Conservation (phyloP, 441 rosid species). For the Brassica balearica region DNA sequence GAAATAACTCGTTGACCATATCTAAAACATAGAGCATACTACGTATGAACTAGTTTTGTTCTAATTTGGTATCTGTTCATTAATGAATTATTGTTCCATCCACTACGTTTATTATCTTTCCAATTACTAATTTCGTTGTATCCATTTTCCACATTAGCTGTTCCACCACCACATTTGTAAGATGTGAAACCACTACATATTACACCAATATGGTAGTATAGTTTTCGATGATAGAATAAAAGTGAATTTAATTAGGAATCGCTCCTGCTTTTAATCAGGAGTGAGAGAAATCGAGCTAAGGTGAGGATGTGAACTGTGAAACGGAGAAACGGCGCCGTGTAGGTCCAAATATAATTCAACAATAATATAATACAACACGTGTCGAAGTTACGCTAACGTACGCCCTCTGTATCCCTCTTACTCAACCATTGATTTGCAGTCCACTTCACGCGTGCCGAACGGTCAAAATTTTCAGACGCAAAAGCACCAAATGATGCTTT, state of each 20-base stretch:
- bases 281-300: neutral
- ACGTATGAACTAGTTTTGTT: neutral
- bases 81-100: neutral
- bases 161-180: slow-evolving; percentile 6
- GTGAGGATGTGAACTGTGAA: neutral
- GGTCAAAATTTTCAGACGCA: slow-evolving; percentile 9
- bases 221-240: neutral
- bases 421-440: slow-evolving; percentile 27
- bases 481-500: slow-evolving; percentile 3
- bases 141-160: neutral
- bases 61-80: neutral
- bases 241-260: neutral
- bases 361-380: slow-evolving; percentile 3
- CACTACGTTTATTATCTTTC: neutral
- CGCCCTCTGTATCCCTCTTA: slow-evolving; percentile 6
- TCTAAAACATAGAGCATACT: neutral
- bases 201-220: slow-evolving; percentile 10
- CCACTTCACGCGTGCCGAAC: slow-evolving; percentile 7
- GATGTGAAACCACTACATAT: slow-evolving; percentile 10
- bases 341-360: neutral
- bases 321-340: neutral
- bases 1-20: neutral
- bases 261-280: slow-evolving; percentile 2
- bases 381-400: slow-evolving; percentile 3
- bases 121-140: neutral